A percentile compares a stretch with the other conserved stretches of the same genome.
Conservation (phyloP, 805 yeast species). For the Naumovozyma castellii region DNA sequence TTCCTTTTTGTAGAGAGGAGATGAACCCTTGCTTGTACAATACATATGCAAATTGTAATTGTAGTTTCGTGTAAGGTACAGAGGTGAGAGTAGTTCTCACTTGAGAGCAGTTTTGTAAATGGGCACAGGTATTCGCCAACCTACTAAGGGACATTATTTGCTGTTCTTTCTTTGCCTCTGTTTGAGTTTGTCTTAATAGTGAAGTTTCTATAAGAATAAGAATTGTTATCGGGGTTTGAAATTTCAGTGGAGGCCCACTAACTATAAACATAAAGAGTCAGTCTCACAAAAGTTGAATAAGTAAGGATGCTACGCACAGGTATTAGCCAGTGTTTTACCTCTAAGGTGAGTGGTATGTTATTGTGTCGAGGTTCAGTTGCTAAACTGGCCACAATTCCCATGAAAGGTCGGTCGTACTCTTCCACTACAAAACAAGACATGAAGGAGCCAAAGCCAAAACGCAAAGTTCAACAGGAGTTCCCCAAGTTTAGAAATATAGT, state of each 20-base stretch:
- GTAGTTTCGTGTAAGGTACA: conserved; percentile 74
- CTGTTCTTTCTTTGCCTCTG: neutral
- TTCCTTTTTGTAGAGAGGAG: conserved; percentile 76
- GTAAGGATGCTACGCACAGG: too few relatives aligned
- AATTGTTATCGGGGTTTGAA: neutral
- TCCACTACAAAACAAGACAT: too few relatives aligned
- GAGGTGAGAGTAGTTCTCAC: conserved; percentile 67
- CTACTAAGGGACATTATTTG: conserved; percentile 72
- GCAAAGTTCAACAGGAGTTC: conserved; percentile 2
- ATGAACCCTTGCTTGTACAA: conserved; percentile 87
- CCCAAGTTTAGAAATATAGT: conserved; percentile 35
- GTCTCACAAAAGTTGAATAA: too few relatives aligned
- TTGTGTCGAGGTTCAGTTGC: too few relatives aligned
- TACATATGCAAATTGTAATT: conserved; percentile 73
- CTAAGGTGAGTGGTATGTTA: too few relatives aligned
- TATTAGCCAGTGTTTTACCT: too few relatives aligned
- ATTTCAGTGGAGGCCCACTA: neutral
- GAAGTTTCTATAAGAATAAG: neutral
- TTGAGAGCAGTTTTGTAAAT: conserved; percentile 76
- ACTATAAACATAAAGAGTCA: too few relatives aligned
- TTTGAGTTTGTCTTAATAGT: neutral
- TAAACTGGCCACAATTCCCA: too few relatives aligned
- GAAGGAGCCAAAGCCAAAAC: too few relatives aligned
- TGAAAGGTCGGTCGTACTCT: too few relatives aligned
- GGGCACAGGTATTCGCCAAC: conserved; percentile 78